These are phyloP conservation scores for Termitomyces sp. DNA, from an alignment of 768 basidiomycete species.

Conservation along the genomic window DNA sequence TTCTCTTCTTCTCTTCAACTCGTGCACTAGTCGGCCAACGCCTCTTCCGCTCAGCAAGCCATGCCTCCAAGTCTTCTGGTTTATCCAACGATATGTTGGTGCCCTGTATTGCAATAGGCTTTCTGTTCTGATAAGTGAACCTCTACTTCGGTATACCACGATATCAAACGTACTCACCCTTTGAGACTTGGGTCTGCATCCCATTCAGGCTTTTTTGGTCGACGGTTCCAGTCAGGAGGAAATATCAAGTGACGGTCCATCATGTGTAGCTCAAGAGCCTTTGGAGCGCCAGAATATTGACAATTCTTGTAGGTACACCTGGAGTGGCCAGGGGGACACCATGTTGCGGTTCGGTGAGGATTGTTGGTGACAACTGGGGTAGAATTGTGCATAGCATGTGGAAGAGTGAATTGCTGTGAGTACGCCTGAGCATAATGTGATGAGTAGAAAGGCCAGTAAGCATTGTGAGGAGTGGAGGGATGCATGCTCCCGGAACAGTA, in stretches of 20 bases:
- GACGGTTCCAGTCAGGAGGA: constrained; percentile 64
- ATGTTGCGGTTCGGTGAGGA: constrained; percentile 20
- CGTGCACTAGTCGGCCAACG: constrained; percentile 72
- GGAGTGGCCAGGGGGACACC: constrained; percentile 58
- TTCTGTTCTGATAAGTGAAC: constrained; percentile 33
- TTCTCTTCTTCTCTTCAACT: constrained; percentile 77
- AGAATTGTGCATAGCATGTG: background rate
- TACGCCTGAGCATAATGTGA: constrained; percentile 18
- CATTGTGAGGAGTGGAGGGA: background rate
- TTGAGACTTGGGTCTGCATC: constrained; percentile 79
- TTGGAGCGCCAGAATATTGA: constrained; percentile 60
- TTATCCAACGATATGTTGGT: constrained; percentile 74
- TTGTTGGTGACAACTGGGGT: background rate
- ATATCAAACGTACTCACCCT: constrained; percentile 41
- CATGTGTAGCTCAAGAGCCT: constrained; percentile 72
- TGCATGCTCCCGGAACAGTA: background rate
- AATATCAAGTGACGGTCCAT: constrained; percentile 89
- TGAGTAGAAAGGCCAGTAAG: constrained; percentile 11
- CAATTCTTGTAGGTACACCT: constrained; percentile 64
- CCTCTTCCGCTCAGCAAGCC: constrained; percentile 86
- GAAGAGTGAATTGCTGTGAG: background rate
- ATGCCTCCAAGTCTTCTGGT: constrained; percentile 74
- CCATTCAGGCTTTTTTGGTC: constrained; percentile 56
- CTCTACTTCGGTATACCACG: background rate
- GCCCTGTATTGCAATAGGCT: constrained; percentile 70